A percentile compares a stretch with the other conserved stretches of the same genome.
Evolutionary conservation across 495 filamentous ascomycete genomes (phyloP).

Genomic region (Penicillium canescens): DNA sequence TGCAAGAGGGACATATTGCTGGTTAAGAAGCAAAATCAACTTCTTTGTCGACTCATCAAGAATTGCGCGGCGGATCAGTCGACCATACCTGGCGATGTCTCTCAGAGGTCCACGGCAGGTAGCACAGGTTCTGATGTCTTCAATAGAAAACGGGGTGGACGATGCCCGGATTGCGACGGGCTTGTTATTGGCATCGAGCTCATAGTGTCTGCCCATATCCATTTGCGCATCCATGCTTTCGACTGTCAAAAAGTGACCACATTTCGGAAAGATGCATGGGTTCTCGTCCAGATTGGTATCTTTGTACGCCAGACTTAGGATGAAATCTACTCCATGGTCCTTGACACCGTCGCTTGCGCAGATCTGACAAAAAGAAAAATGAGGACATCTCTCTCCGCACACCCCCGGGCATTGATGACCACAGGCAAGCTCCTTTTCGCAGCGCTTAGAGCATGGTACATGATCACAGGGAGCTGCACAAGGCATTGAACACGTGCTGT

Average conservation of each 20-base stretch:
- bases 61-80: slow-evolving; percentile 61
- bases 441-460: slow-evolving; percentile 67
- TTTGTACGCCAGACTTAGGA: slow-evolving; percentile 47
- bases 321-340: slow-evolving; percentile 52
- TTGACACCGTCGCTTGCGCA: slow-evolving; percentile 48
- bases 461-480: slow-evolving; percentile 62
- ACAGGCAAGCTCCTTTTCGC: slow-evolving; percentile 55
- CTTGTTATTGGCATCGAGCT: slow-evolving; percentile 36
- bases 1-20: slow-evolving; percentile 50
- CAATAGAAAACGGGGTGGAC: slow-evolving; percentile 52
- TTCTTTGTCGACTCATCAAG: slow-evolving; percentile 70
- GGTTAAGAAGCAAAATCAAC: slow-evolving; percentile 56
- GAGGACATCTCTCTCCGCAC: slow-evolving; percentile 67
- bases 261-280: slow-evolving; percentile 63
- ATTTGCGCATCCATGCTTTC: slow-evolving; percentile 67
- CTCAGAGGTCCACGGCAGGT: slow-evolving; percentile 63
- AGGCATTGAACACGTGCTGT: slow-evolving; percentile 62
- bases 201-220: slow-evolving; percentile 60
- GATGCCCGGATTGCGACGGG: slow-evolving; percentile 43
- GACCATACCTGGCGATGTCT: slow-evolving; percentile 64
- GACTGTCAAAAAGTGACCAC: slow-evolving; percentile 66
- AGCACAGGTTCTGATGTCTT: slow-evolving; percentile 60
- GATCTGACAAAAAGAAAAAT: slow-evolving; percentile 53
- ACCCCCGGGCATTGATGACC: slow-evolving; percentile 69
- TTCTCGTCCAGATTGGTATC: slow-evolving; percentile 58